These are phyloP conservation scores for Epichloe festucae DNA, from an alignment of 2,329 filamentous ascomycete species.

Conservation along the genomic window DNA sequence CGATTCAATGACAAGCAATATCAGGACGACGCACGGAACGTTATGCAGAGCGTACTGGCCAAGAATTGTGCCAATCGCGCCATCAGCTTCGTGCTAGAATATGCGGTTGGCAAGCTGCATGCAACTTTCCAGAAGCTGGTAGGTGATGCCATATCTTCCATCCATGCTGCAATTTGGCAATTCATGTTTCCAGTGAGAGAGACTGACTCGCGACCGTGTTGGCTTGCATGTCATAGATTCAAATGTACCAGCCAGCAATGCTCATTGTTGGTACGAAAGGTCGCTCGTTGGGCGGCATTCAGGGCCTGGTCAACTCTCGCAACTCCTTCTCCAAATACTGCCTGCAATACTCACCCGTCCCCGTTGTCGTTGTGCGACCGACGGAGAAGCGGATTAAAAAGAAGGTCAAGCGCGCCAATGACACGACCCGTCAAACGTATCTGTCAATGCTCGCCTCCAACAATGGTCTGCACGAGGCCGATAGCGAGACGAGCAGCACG, in stretches of 20 bases:
- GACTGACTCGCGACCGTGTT: constrained; percentile 7
- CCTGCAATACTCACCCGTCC: constrained; percentile 82
- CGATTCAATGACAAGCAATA: constrained; percentile 60
- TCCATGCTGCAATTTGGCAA: background rate
- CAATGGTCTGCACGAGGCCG: constrained; percentile 43
- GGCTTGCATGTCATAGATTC: constrained; percentile 45
- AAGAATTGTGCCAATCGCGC: constrained; percentile 72
- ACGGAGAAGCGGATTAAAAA: constrained; percentile 81
- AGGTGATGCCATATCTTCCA: constrained; percentile 19
- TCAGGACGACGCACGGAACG: constrained; percentile 57
- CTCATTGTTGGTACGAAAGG: constrained; percentile 83
- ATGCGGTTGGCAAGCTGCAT: constrained; percentile 79
- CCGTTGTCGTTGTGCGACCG: constrained; percentile 82
- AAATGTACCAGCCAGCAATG: constrained; percentile 83
- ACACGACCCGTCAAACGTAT: constrained; percentile 65
- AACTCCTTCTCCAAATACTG: constrained; percentile 93
- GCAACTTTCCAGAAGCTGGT: constrained; percentile 86
- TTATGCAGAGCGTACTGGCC: constrained; percentile 63
- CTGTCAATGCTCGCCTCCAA: constrained; percentile 59
- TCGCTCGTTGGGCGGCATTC: constrained; percentile 71
- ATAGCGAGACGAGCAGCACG: constrained; percentile 37
- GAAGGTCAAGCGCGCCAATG: constrained; percentile 70
- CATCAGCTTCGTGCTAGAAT: constrained; percentile 75
- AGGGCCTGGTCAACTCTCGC: constrained; percentile 62
- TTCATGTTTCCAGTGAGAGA: background rate